Percentiles rank a stretch among this genome's conserved stretches.
Evolutionary conservation across 305 asterid genomes (phyloP).

Genomic region (Fraxinus paxiana): DNA sequence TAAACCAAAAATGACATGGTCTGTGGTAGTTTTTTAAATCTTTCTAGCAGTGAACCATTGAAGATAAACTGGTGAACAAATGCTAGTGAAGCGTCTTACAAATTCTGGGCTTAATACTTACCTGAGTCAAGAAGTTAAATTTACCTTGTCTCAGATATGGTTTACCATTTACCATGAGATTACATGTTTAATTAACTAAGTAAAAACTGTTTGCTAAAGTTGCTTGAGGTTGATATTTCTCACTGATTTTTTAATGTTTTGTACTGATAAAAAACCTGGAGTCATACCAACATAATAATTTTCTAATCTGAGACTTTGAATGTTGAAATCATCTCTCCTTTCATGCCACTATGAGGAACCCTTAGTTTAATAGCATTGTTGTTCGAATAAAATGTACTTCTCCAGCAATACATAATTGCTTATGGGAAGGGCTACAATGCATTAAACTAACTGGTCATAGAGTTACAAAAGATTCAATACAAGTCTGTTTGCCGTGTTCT

Average conservation of each 20-base stretch:
- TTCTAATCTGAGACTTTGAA: neutral
- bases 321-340: neutral
- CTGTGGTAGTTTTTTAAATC: neutral
- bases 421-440: neutral
- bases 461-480: neutral
- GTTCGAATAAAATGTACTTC: neutral
- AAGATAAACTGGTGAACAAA: neutral
- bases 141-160: neutral
- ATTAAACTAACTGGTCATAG: slow-evolving; percentile 1
- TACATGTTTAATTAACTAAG: neutral
- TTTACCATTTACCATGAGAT: neutral
- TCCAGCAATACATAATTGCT: neutral
- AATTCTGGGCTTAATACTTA: neutral
- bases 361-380: neutral
- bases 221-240: neutral
- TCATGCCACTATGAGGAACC: neutral
- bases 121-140: neutral
- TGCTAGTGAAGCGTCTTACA: neutral
- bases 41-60: neutral
- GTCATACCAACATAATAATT: neutral
- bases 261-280: slow-evolving; percentile 7
- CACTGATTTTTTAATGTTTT: neutral
- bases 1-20: neutral
- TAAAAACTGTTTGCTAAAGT: neutral
- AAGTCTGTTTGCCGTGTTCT: neutral